A percentile compares a stretch with the other conserved stretches of the same genome.
phyloP scores from a whole-genome alignment of 345 rosid genomes.

The Eucalyptus urophylla region DNA sequence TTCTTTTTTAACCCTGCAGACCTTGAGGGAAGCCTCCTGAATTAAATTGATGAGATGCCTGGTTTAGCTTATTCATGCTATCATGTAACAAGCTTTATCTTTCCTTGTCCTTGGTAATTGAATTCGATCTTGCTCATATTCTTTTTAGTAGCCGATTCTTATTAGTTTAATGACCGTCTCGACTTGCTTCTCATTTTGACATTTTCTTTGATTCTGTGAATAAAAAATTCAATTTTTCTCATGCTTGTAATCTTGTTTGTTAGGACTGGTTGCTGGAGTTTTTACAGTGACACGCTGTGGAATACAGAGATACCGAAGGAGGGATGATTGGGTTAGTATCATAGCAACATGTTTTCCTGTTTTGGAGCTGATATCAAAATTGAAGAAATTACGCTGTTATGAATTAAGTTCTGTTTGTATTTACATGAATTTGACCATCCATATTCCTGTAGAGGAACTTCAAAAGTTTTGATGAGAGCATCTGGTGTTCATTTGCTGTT shows the following conservation, averaged over 20 bases:
- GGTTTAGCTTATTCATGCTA: neutral
- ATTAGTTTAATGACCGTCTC: neutral
- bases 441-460: neutral
- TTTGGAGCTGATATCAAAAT: neutral
- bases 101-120: neutral
- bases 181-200: neutral
- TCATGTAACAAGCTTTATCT: neutral
- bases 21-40: neutral
- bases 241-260: neutral
- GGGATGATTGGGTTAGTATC: slow-evolving; percentile 65
- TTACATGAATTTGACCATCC: neutral
- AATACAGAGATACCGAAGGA: slow-evolving; percentile 47
- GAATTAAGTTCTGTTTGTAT: neutral
- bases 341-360: neutral
- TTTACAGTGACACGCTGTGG: slow-evolving; percentile 52
- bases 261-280: slow-evolving; percentile 77
- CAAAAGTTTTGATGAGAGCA: neutral
- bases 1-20: neutral
- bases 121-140: neutral
- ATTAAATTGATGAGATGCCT: neutral
- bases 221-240: neutral
- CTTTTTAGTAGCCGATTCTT: neutral
- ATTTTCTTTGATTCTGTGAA: neutral
- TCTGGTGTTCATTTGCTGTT: neutral
- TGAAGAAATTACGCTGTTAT: neutral